Evolutionary conservation across 2,329 filamentous ascomycete species (phyloP).

Genomic region (Fusarium oligoseptatum): DNA sequence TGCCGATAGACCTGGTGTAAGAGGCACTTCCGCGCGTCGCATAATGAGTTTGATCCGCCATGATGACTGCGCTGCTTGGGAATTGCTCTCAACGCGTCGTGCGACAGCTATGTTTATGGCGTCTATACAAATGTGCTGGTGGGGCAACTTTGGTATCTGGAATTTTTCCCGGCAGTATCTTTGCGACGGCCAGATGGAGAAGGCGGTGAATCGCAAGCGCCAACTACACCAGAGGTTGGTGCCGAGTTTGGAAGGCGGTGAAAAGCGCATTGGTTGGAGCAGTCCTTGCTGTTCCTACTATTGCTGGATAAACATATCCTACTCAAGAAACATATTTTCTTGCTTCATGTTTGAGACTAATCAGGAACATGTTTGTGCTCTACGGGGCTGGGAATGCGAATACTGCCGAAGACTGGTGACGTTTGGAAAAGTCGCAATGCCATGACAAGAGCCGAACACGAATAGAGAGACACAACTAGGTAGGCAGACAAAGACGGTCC

Average conservation of each 20-base stretch:
- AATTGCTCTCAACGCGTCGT: conserved; percentile 10
- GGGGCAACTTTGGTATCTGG: conserved; percentile 39
- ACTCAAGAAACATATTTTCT: background rate
- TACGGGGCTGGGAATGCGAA: background rate
- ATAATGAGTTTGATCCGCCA: conserved; percentile 51
- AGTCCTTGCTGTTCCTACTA: no score
- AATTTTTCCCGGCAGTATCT: conserved; percentile 46
- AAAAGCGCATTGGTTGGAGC: conserved; percentile 1
- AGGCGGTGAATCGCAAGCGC: conserved; percentile 31
- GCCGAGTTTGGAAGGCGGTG: conserved; percentile 43
- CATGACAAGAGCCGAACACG: background rate
- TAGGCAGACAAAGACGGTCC: background rate
- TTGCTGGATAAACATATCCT: background rate
- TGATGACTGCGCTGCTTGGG: conserved; percentile 25
- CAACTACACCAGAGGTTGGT: background rate
- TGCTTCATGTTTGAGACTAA: background rate
- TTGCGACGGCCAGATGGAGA: background rate
- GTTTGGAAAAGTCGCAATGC: background rate
- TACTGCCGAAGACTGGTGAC: background rate
- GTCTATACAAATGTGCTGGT: conserved; percentile 18
- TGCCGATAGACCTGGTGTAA: conserved; percentile 54
- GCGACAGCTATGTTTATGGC: conserved; percentile 32
- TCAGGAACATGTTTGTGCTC: conserved; percentile 21
- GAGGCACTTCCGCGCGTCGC: conserved; percentile 49
- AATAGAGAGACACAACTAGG: background rate